Evolutionary conservation across 163 green algal genomes (phyloP).

Genomic region (Trebouxiophyceae sp.): DNA sequence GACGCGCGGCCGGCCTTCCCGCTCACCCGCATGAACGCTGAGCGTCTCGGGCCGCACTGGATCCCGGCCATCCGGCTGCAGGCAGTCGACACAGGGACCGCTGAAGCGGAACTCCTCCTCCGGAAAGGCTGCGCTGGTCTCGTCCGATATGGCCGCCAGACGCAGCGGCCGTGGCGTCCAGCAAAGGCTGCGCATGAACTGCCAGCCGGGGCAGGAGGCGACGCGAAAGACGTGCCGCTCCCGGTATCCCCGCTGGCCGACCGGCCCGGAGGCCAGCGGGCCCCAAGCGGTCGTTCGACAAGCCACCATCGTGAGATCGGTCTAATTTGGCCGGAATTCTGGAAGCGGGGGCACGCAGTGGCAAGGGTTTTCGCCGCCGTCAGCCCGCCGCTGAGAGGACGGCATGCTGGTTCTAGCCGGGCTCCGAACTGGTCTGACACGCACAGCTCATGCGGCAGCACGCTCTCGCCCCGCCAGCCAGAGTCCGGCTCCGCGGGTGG

Average conservation of each 20-base stretch:
- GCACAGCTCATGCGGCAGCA: too few species aligned
- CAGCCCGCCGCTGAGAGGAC: too few species aligned
- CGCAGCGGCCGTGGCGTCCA: conserved; percentile 2
- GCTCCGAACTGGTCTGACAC: too few species aligned
- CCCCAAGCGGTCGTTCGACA: not conserved
- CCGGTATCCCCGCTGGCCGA: conserved; percentile 9
- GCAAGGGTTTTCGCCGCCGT: too few species aligned
- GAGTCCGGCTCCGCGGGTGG: too few species aligned
- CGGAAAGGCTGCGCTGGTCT: not conserved
- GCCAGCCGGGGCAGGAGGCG: conserved; percentile 3
- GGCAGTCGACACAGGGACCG: not conserved
- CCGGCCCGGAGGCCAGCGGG: not conserved
- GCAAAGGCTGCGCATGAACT: conserved; percentile 1
- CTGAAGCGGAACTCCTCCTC: conserved; percentile 6
- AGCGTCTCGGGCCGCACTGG: conserved; percentile 18
- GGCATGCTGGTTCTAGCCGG: too few species aligned
- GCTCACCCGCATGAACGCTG: conserved; percentile 68
- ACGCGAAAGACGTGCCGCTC: conserved; percentile 13
- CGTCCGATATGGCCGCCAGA: conserved; percentile 11
- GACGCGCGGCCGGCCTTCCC: conserved; percentile 51
- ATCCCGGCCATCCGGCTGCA: not conserved
- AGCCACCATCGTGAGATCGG: too few species aligned
- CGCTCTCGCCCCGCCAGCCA: too few species aligned
- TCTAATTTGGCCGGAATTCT: too few species aligned
- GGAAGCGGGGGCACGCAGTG: too few species aligned